Base-by-base conservation (phyloP, 1,284 basidiomycete species). In the Pyrrhoderma noxium region DNA sequence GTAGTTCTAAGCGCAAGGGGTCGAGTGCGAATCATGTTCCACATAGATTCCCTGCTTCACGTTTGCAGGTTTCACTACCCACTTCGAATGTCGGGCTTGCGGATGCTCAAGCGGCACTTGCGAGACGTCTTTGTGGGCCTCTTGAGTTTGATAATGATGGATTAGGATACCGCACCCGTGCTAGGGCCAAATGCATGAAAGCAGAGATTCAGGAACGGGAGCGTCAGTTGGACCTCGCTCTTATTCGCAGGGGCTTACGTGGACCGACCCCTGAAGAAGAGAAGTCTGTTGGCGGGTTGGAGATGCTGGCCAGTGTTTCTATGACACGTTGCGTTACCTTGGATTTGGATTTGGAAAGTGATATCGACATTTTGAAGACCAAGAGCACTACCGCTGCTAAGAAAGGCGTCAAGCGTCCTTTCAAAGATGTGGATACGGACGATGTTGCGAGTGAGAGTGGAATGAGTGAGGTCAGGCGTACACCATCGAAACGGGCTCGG, bases 111-210 rank as follows among this genome's bases (percentile, higher is more conserved):
- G 31, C 40, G 23, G 18, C 13, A 42, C 14, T 38, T 37, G 18
- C 34, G 31, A 21, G 44, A 27, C 40, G 44, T 42, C 40, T 21
- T 38, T 50, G 50, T 11, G 49, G 50, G 25, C 54, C 54, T 7
- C 50, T 55, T 11, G 49, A 51, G 27, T 39, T 51, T 34, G 53
- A 55, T 16, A 39, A 47, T 18, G 54, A 55, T 4, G 50, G 45
- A 3, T 45, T 44, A 44, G 23, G 49, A 5, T 55, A 55, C 44
- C 39, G 50, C 21, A 55, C 54, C 21, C 54, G 54, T 21, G 41
- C 45, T 9, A 55, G 52, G 31, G 16, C 40, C 7, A 47, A 47
- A 21, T 45, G 22, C 13, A 36, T 52, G 19, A 45, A 50, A 35
- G 46, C 45, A 4, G 54, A 51, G 18, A 52, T 52, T n/a, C 45